phyloP scores from a whole-genome alignment of 202 grass and related monocot genomes.

The Digitaria exilis region DNA sequence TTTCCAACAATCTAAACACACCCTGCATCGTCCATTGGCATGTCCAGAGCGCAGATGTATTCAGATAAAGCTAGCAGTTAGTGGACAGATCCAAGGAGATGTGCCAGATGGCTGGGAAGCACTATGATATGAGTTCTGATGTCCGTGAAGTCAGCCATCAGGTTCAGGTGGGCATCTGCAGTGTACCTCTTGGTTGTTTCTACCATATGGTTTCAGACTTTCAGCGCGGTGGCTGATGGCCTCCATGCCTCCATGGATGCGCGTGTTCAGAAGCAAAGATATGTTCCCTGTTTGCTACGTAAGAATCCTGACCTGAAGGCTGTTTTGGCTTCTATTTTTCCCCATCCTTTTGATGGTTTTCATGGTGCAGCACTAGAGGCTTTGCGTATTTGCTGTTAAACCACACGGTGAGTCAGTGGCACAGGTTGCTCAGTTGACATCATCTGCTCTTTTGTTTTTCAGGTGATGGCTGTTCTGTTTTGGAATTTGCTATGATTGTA shows the following conservation, averaged over 20 bases:
- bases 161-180: conserved; percentile 27
- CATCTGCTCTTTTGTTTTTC: conserved; percentile 6
- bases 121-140: conserved; percentile 52
- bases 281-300: conserved; percentile 15
- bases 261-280: conserved; percentile 24
- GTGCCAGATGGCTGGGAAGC: conserved; percentile 50
- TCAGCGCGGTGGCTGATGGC: not conserved
- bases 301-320: not conserved
- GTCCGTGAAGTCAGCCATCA: conserved; percentile 56
- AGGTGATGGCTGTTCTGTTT: conserved; percentile 1
- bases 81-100: conserved; percentile 55
- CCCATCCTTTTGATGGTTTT: not conserved
- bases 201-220: conserved; percentile 30
- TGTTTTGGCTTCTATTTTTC: not conserved
- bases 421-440: not conserved
- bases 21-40: conserved; percentile 40
- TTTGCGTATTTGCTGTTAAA: not conserved
- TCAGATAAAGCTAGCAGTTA: conserved; percentile 41
- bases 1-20: too few relatives aligned
- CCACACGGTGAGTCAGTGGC: not conserved
- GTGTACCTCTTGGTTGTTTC: conserved; percentile 38
- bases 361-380: not conserved
- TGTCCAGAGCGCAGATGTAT: conserved; percentile 38
- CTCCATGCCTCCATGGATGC: not conserved
- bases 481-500: not conserved